A percentile compares a stretch with the other conserved stretches of the same genome.
These are phyloP conservation scores for Rhododendron ovatum DNA, from an alignment of 148 eudicot genomes.

Conservation along the genomic window DNA sequence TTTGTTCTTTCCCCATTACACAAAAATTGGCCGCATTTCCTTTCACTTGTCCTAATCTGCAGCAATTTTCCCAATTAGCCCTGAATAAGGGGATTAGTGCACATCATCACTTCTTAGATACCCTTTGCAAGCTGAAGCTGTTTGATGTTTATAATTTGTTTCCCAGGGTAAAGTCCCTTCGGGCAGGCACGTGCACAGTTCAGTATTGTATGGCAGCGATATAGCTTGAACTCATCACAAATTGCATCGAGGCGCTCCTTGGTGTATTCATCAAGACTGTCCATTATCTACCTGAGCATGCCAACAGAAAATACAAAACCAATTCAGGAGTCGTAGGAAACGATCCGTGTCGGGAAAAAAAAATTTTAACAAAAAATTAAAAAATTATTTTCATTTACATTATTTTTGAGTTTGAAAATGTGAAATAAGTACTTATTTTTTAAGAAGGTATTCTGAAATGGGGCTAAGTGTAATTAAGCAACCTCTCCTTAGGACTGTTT, in stretches of 20 bases:
- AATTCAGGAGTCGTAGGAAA: not conserved
- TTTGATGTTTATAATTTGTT: conserved; percentile 83
- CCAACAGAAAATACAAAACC: not conserved
- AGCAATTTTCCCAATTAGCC: not conserved
- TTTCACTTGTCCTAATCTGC: not conserved
- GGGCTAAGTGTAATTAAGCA: no score
- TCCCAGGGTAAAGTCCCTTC: conserved; percentile 89
- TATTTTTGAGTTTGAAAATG: no score
- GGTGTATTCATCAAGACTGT: conserved; percentile 96
- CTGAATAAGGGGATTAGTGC: not conserved
- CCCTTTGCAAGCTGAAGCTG: conserved; percentile 39
- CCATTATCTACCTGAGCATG: conserved; percentile 88
- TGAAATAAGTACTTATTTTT: no score
- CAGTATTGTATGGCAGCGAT: conserved; percentile 92
- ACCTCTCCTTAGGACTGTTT: no score
- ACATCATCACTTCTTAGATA: conserved; percentile 6
- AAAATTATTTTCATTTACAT: no score
- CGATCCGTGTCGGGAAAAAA: no score
- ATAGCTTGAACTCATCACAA: conserved; percentile 88
- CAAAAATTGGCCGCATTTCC: not conserved
- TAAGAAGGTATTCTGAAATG: no score
- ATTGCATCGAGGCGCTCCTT: conserved; percentile 85
- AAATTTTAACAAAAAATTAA: no score
- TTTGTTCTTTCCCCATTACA: not conserved
- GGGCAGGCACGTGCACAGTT: conserved; percentile 97